Evolutionary conservation across 805 yeast species (phyloP), one percentile per base, ranked within the genome.

Genomic region (Suhomyces sp.): DNA sequence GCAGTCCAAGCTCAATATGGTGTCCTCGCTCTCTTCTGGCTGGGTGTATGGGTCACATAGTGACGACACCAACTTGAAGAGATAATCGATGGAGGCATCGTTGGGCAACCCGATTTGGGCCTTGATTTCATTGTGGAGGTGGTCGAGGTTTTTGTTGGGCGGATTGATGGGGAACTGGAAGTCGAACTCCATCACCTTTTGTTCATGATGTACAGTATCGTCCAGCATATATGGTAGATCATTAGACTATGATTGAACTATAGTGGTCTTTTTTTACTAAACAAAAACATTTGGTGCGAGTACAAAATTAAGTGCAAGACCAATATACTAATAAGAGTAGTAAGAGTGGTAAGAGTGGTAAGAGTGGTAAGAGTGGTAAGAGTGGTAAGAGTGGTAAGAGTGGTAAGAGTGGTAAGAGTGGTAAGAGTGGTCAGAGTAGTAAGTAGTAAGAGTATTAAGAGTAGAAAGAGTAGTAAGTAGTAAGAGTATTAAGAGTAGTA

Each of bases 21-120:
- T 69, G 10, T 70, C 66, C 52, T 83, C 87, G 23, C 76, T 77
- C 41, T 85, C 88, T 26, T 79, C 77, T 0, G 94, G 91, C 59
- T 86, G 90, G 0, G 91, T 84, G 59, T 78, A 72, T 2, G 91
- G 90, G 63, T 87, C 92, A 51, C 78, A 65, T 12, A 65, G 53
- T 19, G 63, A 62, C 15, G 66, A 63, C 17, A 29, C 46, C 3
- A 57, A 48, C 24, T 52, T 22, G 51, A 53, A 54, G 40, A 56
- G 42, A 44, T 45, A 57, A 4, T 22, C 15, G 12, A 49, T 29
- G 35, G 45, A n/a, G 23, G 19, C 40, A 27, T 46, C 52, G 27
- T 51, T 50, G n/a, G 42, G 51, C 31, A 44, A 13, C 5, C 9
- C 41, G 8, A 47, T n/a, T 6, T 44, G 7, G 8, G n/a, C n/a